Evolutionary conservation across 495 filamentous ascomycete genomes (phyloP).

Genomic region (Melanomma pulvis-pyrius): DNA sequence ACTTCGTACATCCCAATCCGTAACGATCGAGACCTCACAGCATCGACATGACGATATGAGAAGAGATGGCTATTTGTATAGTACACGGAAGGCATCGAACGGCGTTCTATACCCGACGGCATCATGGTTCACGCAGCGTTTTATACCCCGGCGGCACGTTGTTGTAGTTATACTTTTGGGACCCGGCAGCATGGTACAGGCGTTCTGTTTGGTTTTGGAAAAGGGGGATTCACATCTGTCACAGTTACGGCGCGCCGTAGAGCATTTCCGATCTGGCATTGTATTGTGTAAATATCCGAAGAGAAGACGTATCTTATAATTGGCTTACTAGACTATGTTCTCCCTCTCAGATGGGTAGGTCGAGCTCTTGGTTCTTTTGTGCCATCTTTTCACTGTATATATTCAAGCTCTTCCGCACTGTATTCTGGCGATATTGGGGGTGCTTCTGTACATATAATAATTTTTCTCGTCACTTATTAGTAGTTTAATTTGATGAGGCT

Average conservation of each 20-base stretch:
- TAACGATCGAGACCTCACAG: constrained; percentile 1
- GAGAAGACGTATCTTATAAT: neutral
- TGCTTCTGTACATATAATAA: neutral
- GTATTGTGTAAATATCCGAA: neutral
- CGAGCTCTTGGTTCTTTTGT: neutral
- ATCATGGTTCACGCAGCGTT: constrained; percentile 13
- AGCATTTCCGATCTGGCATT: neutral
- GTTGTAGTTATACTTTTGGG: neutral
- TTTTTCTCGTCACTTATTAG: neutral
- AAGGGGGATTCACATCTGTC: neutral
- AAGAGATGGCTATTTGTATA: neutral
- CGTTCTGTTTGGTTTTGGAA: neutral
- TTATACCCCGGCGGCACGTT: constrained; percentile 10
- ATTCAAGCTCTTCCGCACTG: neutral
- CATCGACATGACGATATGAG: constrained; percentile 12
- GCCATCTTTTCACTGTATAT: neutral
- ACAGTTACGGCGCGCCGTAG: neutral
- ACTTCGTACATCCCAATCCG: constrained; percentile 33
- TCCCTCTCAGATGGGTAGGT: neutral
- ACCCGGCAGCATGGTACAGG: neutral
- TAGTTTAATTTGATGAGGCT: too few species aligned
- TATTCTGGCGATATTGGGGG: neutral
- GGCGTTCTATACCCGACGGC: constrained; percentile 31
- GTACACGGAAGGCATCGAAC: constrained; percentile 5
- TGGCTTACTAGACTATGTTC: neutral